These are phyloP conservation scores for Argentina anserina DNA, from an alignment of 306 rosid species.

Conservation along the genomic window DNA sequence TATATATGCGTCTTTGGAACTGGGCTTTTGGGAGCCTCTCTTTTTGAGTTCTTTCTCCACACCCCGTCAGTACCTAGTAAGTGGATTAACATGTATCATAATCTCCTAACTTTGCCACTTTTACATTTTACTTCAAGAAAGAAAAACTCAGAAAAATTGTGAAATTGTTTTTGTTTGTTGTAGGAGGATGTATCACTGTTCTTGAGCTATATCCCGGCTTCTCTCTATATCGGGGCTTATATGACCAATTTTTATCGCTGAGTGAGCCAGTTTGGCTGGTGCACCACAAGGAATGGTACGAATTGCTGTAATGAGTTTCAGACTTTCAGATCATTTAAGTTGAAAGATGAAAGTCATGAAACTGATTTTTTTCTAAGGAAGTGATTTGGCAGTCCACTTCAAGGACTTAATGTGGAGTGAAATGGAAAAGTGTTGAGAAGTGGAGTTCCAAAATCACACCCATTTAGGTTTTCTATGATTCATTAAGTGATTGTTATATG, in stretches of 20 bases:
- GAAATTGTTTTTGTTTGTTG: slow-evolving; percentile 9
- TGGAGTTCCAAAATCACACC: not conserved
- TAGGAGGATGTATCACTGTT: slow-evolving; percentile 74
- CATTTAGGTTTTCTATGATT: not conserved
- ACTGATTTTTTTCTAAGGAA: no score
- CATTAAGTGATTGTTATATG: not conserved
- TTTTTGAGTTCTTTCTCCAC: slow-evolving; percentile 67
- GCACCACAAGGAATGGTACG: not conserved
- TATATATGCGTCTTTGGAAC: slow-evolving; percentile 77
- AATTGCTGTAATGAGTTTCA: not conserved
- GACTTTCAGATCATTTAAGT: not conserved
- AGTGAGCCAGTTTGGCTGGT: not conserved
- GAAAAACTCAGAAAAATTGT: not conserved
- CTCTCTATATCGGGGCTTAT: slow-evolving; percentile 73
- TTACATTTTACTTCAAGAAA: no score
- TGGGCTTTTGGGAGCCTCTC: slow-evolving; percentile 79
- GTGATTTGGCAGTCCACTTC: not conserved
- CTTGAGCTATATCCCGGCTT: slow-evolving; percentile 84
- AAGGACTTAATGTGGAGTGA: not conserved
- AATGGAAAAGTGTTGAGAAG: not conserved
- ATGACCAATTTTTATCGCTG: slow-evolving; percentile 32
- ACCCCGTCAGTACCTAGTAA: slow-evolving; percentile 78
- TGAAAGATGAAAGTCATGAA: not conserved
- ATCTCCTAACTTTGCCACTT: not conserved
- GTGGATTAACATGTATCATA: slow-evolving; percentile 24